phyloP scores from a whole-genome alignment of 2,329 filamentous ascomycete species.

The Fusarium torreyae region DNA sequence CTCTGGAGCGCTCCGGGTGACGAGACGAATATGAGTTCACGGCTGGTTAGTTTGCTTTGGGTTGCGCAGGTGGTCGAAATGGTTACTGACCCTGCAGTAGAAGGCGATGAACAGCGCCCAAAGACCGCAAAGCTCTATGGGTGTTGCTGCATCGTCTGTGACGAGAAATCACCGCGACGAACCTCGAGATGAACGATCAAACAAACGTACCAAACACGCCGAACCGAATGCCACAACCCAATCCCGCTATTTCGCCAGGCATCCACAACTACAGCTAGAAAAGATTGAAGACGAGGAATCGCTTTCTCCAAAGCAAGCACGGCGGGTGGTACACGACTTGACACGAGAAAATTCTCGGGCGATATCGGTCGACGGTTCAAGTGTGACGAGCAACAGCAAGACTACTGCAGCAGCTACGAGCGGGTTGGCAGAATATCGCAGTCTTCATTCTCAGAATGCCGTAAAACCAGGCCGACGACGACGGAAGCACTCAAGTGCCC shows the following conservation, averaged over 20 bases:
- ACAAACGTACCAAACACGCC: slow-evolving; percentile 46
- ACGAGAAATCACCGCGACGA: slow-evolving; percentile 3
- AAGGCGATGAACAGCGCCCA: slow-evolving; percentile 44
- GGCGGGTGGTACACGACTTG: slow-evolving; percentile 31
- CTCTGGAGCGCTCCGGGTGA: slow-evolving; percentile 46
- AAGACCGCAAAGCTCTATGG: slow-evolving; percentile 45
- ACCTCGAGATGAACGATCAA: slow-evolving; percentile 27
- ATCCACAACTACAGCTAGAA: slow-evolving; percentile 1
- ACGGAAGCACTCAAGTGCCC: slow-evolving; percentile 14
- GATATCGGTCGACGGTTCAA: slow-evolving; percentile 38
- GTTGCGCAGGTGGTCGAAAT: not conserved
- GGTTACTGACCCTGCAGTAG: slow-evolving; percentile 39
- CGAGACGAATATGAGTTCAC: slow-evolving; percentile 39
- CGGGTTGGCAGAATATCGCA: slow-evolving; percentile 43
- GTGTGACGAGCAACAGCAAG: slow-evolving; percentile 32
- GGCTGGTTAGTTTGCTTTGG: slow-evolving; percentile 45
- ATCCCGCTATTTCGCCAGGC: slow-evolving; percentile 15
- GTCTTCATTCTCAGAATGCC: slow-evolving; percentile 21
- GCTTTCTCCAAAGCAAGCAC: not conserved
- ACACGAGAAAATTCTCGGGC: slow-evolving; percentile 41
- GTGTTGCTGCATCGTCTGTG: slow-evolving; percentile 2
- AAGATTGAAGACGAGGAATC: slow-evolving; percentile 34
- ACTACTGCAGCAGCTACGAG: slow-evolving; percentile 22
- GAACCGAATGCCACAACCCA: not conserved
- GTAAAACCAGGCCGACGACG: slow-evolving; percentile 17